Evolutionary conservation across 352 stramenopile genomes (phyloP), one percentile per base, ranked within the genome.

Genomic region (Globisporangium paddicum): DNA sequence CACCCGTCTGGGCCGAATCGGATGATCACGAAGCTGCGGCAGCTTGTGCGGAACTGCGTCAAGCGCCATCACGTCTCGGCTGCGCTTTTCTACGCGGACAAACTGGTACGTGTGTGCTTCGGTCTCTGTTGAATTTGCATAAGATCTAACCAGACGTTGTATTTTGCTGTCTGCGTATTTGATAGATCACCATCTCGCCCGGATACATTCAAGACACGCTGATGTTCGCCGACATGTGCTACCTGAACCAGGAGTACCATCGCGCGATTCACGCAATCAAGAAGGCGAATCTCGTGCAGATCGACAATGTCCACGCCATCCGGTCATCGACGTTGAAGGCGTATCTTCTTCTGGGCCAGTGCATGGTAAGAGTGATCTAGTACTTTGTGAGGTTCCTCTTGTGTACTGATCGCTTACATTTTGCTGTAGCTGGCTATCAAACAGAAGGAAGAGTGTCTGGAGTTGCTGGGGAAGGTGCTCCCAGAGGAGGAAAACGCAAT

Each of bases 371-470:
- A 30, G 26, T n/a, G 18, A 25, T 61, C 30, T n/a, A 11, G 14
- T 49, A 16, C 5, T n/a, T 21, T 30, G 21, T n/a, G 0, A 19
- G 19, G 19, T 28, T 28, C 19, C 16, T 28, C 18, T n/a, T 10
- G 9, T 48, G 21, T 49, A 25, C 44, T 50, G 5, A 50, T 28
- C 18, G 6, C 18, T 49, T 21, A 34, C 4, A 45, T 21, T n/a
- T 44, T 21, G 19, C 30, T 40, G 14, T 50, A 86, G 74, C 47
- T 93, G 44, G 74, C 76, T 21, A 88, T 91, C 41, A 90, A 95
- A 44, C 81, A 95, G 50, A 90, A 86, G 44, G 83, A 96, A 42
- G 83, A 93, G 49, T 93, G 85, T 66, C 59, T 94, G 19, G 82
- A 92, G 18, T 7, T 94, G 4, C 45, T 96, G 3, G 66, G 64